A percentile compares a stretch with the other conserved stretches of the same genome.
phyloP scores from a whole-genome alignment of 148 eudicot species.

The Silene latifolia region DNA sequence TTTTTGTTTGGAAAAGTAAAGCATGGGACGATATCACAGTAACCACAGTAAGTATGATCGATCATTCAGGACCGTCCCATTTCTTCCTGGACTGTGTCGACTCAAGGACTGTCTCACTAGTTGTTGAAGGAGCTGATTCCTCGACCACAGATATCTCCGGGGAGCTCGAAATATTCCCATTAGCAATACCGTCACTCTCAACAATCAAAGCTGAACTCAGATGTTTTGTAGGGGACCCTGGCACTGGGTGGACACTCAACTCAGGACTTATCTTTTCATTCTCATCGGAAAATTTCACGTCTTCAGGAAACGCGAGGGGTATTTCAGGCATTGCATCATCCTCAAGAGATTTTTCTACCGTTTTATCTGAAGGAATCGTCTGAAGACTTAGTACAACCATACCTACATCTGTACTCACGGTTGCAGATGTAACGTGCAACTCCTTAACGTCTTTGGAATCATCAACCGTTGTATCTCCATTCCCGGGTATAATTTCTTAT shows the following conservation, averaged over 20 bases:
- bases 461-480: slow-evolving; percentile 21
- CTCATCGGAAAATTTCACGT: slow-evolving; percentile 19
- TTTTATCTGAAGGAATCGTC: slow-evolving; percentile 14
- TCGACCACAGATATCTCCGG: slow-evolving; percentile 41
- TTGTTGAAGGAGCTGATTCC: slow-evolving; percentile 49
- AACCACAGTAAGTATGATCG: slow-evolving; percentile 22
- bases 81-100: slow-evolving; percentile 46
- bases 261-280: slow-evolving; percentile 20
- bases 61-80: slow-evolving; percentile 55
- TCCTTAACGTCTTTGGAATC: slow-evolving; percentile 40
- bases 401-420: slow-evolving; percentile 27
- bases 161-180: slow-evolving; percentile 17
- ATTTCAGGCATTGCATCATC: slow-evolving; percentile 5
- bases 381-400: not conserved
- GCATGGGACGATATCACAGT: too few relatives aligned
- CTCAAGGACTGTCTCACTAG: slow-evolving; percentile 32
- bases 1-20: too few relatives aligned
- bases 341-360: too few relatives aligned
- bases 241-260: slow-evolving; percentile 25
- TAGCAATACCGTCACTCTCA: slow-evolving; percentile 19
- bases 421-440: slow-evolving; percentile 39
- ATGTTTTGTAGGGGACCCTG: slow-evolving; percentile 28
- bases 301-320: slow-evolving; percentile 19
- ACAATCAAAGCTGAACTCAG: slow-evolving; percentile 15
- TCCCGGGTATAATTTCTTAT: slow-evolving; percentile 31